These are phyloP conservation scores for Durotheca rogersii DNA, from an alignment of 495 filamentous ascomycete genomes.

Conservation along the genomic window DNA sequence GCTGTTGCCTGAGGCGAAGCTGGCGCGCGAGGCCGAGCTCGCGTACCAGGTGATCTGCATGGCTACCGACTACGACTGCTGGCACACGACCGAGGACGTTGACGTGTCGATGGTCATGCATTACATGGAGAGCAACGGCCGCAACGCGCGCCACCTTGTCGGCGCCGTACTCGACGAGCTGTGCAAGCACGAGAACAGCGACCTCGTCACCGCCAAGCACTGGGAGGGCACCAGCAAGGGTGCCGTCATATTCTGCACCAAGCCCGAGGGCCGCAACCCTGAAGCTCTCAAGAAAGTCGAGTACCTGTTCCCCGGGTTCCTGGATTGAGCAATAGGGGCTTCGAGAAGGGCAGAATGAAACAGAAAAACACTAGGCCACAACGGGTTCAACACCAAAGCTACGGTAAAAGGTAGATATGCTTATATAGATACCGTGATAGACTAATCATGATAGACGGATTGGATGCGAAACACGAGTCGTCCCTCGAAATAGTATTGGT, in stretches of 20 bases:
- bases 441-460: no score
- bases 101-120: conserved; percentile 97
- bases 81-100: conserved; percentile 75
- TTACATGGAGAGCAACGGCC: conserved; percentile 88
- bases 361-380: no score
- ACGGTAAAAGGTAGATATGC: no score
- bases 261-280: conserved; percentile 59
- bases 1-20: conserved; percentile 91
- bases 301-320: conserved; percentile 74
- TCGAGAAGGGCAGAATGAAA: no score
- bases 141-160: conserved; percentile 82
- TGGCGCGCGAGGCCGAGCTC: conserved; percentile 94
- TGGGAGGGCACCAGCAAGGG: conserved; percentile 62
- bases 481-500: no score
- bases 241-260: conserved; percentile 72
- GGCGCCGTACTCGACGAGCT: conserved; percentile 86
- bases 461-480: no score
- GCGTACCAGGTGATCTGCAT: conserved; percentile 98
- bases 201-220: conserved; percentile 78
- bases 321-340: conserved; percentile 37
- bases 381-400: no score
- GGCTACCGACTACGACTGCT: conserved; percentile 99
- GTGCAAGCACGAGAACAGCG: conserved; percentile 68
- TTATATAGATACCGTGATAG: no score
- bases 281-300: conserved; percentile 69